These are phyloP conservation scores for Penicillium freii DNA, from an alignment of 2,329 filamentous ascomycete genomes.

Conservation along the genomic window DNA sequence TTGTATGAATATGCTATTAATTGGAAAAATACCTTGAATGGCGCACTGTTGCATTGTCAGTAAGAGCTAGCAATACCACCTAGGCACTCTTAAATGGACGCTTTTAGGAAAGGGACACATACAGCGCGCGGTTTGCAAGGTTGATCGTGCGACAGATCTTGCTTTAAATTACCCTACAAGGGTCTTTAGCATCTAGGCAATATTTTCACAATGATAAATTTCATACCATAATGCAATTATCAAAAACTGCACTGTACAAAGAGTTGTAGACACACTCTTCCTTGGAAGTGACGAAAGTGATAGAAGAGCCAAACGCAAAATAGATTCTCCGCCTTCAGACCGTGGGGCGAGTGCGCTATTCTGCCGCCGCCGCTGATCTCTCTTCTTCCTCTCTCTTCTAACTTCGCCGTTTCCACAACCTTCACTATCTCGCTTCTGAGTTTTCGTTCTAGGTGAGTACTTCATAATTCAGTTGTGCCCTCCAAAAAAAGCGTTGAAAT, in stretches of 20 bases:
- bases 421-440: neutral
- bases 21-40: slow-evolving; percentile 68
- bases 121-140: slow-evolving; percentile 84
- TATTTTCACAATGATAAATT: neutral
- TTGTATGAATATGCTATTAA: neutral
- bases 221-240: slow-evolving; percentile 14
- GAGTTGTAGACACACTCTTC: slow-evolving; percentile 1
- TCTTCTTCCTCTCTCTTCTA: slow-evolving; percentile 21
- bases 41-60: slow-evolving; percentile 63
- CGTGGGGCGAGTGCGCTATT: slow-evolving; percentile 24
- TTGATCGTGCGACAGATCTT: slow-evolving; percentile 70
- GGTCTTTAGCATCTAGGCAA: slow-evolving; percentile 6
- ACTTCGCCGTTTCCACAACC: slow-evolving; percentile 9
- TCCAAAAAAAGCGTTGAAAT: neutral
- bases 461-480: neutral
- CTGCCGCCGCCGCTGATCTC: slow-evolving; percentile 33
- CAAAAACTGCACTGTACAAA: neutral
- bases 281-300: slow-evolving; percentile 6
- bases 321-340: slow-evolving; percentile 36
- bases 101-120: slow-evolving; percentile 39
- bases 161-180: slow-evolving; percentile 52
- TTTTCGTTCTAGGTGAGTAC: slow-evolving; percentile 5
- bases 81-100: neutral
- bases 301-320: slow-evolving; percentile 34
- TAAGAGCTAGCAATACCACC: neutral